Base-by-base conservation (phyloP, 306 rosid species). In the Benincasa hispida region DNA sequence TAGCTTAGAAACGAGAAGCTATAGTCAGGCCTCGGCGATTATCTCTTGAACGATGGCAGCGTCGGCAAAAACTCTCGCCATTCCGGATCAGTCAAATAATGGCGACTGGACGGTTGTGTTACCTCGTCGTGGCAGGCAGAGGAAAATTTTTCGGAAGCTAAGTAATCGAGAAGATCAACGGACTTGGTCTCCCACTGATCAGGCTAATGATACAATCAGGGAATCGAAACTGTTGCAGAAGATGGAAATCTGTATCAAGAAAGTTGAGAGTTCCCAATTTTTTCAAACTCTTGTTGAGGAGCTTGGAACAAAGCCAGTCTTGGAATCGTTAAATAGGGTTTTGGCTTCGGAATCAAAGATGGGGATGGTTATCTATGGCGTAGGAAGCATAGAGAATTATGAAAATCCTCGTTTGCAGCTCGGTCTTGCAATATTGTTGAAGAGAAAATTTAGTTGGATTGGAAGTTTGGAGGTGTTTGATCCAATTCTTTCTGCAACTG, bases 301-400 rank as follows among this genome's bases (percentile, higher is more conserved):
- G 70, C 80, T 91, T 8, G 83, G 81, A 57, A 79, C 88, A 3
- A 19, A 63, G 37, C 84, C 86, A 10, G 27, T 86, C 80, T 73
- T 59, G 41, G 80, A 81, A 76, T 41, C 75, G 72, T 61, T 91
- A 56, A 79, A 8, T 27, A 83, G 28, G 85, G 86, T 85, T 70
- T 83, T 93, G 65, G 87, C 85, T 18, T 80, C 84, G 0, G 89
- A 88, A 62, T 69, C 24, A 24, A 84, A 79, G 56, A 85, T 93
- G 92, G 84, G 79, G 73, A 85, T 93, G 97, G 91, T 93, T 25
- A 82, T 91, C 13, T 93, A 91, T 55, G 98, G 96, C 27, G 87
- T 91, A 47, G 97, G 98, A 79, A 93, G 98, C 77, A 84, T 93
- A 28, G 93, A 91, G 75, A 77, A 81, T 45, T 91, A 89, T 18